Conservation (phyloP, 257 asterid species). For the Lycium ferocissimum region DNA sequence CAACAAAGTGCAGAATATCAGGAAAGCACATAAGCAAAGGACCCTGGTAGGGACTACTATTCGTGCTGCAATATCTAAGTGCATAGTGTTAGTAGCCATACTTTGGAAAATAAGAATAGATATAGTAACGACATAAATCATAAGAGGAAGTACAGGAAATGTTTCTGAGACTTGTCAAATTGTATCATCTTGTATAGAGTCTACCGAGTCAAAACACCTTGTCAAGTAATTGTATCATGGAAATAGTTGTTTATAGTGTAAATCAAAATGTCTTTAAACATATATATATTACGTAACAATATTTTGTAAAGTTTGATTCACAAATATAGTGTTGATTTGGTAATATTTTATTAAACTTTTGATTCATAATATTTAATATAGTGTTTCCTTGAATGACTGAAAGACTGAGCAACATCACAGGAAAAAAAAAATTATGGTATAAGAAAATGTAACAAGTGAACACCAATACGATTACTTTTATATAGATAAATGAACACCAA, state of each 20-base stretch:
- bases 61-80: neutral
- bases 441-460: too few relatives aligned
- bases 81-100: neutral
- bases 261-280: neutral
- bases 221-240: slow-evolving; percentile 20
- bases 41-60: slow-evolving; percentile 5
- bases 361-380: too few relatives aligned
- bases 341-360: too few relatives aligned
- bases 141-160: slow-evolving; percentile 9
- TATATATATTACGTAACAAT: too few relatives aligned
- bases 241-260: slow-evolving; percentile 6
- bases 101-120: neutral
- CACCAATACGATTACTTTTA: too few relatives aligned
- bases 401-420: too few relatives aligned
- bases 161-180: neutral
- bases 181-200: neutral
- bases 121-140: slow-evolving; percentile 4
- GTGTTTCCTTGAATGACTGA: too few relatives aligned
- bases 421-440: too few relatives aligned
- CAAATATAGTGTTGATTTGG: neutral
- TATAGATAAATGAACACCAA: neutral
- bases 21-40: slow-evolving; percentile 18
- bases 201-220: neutral
- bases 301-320: too few relatives aligned
- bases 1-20: slow-evolving; percentile 15